Evolutionary conservation across 176 grass and related monocot species (phyloP), one percentile per base, ranked within the genome.

Genomic region (Oryza meridionalis): DNA sequence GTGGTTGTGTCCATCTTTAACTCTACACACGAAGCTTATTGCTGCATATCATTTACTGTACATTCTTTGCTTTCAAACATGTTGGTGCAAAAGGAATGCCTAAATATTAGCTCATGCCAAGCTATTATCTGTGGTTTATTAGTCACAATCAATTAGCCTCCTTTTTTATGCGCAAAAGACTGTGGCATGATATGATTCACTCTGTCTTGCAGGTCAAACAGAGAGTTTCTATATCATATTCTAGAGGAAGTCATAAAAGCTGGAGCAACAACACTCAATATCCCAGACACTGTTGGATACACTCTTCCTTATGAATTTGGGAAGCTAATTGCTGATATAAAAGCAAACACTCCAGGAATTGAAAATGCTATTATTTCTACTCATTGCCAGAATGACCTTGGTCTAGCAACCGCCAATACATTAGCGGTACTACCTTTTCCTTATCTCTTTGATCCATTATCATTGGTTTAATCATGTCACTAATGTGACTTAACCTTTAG

Each of bases 341-440:
- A 92, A 81, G 93, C 88, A 82, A 93, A 94, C 35, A 98, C 96
- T 77, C 90, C 71, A 85, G 96, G 96, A 51, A 93, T 95, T 80
- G 91, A 98, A 84, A 94, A 94, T 83, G 93, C 51, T 5, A 95
- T 98, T 40, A 95, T 98, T 82, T 98, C 96, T 61, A 98, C 96
- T 21, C 96, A 98, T 67, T 98, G 96, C 78, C 96, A 98, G 84
- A 98, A 98, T 62, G 96, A 98, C 84, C 96, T 98, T 84, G 96
- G 96, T 72, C 93, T 98, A 85, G 91, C 96, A 14, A 95, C 87
- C 75, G 96, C 93, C 74, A 98, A 96, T 80, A 96, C 96, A 81
- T 83, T 96, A 83, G 91, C 86, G 49, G 96, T 96, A 94, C 77
- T 85, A 62, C 67, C 31, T 70, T 75, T 73, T 88, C n/a, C 62